phyloP scores from a whole-genome alignment of 192 early-diverging fungal genomes.

The Entomortierella beljakovae region DNA sequence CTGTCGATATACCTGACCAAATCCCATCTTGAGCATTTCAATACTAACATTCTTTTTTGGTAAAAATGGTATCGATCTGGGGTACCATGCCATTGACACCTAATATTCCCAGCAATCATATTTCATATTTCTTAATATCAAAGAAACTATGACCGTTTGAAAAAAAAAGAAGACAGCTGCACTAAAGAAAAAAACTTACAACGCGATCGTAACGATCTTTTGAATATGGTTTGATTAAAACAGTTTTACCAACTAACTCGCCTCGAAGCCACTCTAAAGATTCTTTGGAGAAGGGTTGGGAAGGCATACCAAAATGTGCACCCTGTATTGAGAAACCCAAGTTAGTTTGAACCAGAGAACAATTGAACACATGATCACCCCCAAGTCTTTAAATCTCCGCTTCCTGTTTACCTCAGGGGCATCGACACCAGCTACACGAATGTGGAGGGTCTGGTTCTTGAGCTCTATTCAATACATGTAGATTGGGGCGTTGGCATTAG shows the following conservation, averaged over 20 bases:
- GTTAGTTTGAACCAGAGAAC: background rate
- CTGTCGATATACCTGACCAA: conserved; percentile 67
- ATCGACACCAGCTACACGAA: conserved; percentile 76
- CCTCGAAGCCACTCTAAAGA: conserved; percentile 63
- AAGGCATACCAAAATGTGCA: conserved; percentile 75
- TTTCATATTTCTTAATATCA: background rate
- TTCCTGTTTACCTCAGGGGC: conserved; percentile 67
- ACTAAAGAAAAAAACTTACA: conserved; percentile 53
- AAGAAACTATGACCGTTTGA: background rate
- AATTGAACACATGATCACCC: background rate
- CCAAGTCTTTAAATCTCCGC: no score
- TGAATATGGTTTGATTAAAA: conserved; percentile 59
- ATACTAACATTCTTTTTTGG: conserved; percentile 67
- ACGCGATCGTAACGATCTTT: conserved; percentile 72
- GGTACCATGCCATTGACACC: conserved; percentile 69
- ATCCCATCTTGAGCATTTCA: conserved; percentile 68
- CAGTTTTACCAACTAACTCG: conserved; percentile 54
- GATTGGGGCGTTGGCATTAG: no score
- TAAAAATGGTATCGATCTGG: conserved; percentile 50
- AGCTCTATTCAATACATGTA: conserved; percentile 41
- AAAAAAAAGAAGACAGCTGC: background rate
- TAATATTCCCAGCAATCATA: conserved; percentile 7
- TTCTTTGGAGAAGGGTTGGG: conserved; percentile 69
- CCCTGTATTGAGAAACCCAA: conserved; percentile 18
- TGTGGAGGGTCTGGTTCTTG: conserved; percentile 69